Base-by-base conservation (phyloP, 352 stramenopile genomes). In the Pythium brachiatum region DNA sequence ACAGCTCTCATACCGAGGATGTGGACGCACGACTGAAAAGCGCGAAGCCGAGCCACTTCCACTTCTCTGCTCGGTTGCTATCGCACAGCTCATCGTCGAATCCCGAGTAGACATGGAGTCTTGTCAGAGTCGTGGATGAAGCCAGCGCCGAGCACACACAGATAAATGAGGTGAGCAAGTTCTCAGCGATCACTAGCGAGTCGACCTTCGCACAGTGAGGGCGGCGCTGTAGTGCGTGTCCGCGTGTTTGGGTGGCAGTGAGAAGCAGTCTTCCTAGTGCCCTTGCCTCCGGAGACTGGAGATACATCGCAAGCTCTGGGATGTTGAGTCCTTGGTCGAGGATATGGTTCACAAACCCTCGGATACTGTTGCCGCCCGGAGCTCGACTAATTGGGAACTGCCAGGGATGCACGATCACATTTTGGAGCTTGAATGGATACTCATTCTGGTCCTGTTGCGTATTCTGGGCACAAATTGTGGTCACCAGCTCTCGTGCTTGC, bases 1-100 rank as follows among this genome's bases (percentile, higher is more conserved):
- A 39, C 3, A 60, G 36, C 26, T 60, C 53, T 43, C 20, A 12
- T 1, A 60, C 27, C 5, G 25, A 27, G 12, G 36, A 39, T 23
- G 15, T 38, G 16, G 53, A 60, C 8, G 25, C 36, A 5, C 26
- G 36, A 38, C 53, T 60, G 36, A 50, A 27, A 3, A 60, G 25
- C 16, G 53, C 53, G 21, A 20, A 51, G 13, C 53, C 53, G 6
- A 60, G 38, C 53, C 38, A 50, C n/a, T 43, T 36, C 53, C 53
- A 60, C 23, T 52, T 60, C 36, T 60, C 53, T 7, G 21, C 27
- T 36, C 53, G 53, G 15, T 51, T 36, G 31, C 13, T n/a, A 13
- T 15, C 34, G 3, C n/a, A n/a, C n/a, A 26, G 5, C 1, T 13
- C 2, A 39, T 60, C 53, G 20, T 51, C 26, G 21, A 60, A 51